Evolutionary conservation across 768 basidiomycete genomes (phyloP), one percentile per base, ranked within the genome.

Genomic region (Pulveroboletus sp.): DNA sequence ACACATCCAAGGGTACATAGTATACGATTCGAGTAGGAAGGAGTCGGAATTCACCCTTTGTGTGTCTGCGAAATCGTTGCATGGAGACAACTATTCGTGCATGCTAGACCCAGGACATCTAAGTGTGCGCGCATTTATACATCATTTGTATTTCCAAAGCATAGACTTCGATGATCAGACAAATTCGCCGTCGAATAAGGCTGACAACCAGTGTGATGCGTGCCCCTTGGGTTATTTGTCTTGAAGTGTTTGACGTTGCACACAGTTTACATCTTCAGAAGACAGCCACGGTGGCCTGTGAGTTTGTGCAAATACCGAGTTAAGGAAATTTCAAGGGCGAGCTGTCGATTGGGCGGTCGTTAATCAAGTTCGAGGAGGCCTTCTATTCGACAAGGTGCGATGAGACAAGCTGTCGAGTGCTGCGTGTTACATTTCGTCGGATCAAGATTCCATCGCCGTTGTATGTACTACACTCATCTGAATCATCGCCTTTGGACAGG

Each of bases 141-240:
- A n/a, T n/a, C n/a, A n/a, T n/a, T n/a, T n/a, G n/a, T n/a, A n/a
- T n/a, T n/a, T n/a, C n/a, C n/a, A n/a, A n/a, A n/a, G n/a, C n/a
- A n/a, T n/a, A n/a, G 6, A 93, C 95, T 48, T 83, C 88, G 13
- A 86, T 89, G 4, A 92, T 95, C 45, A 95, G 73, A 74, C 76
- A 1, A 87, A 87, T 54, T 93, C 93, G 20, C 93, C 93, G 11
- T 73, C 95, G 51, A 96, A 96, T 73, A 95, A 94, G 70, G 91
- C 93, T 11, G 90, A 92, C 60, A 86, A 86, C 45, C 86, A n/a
- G n/a, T n/a, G n/a, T 91, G 51, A 89, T 92, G 61, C 56, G 80
- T 55, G 22, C 5, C 13, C 39, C 3, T 27, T 32, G 4, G 24
- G 47, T 53, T 37, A 51, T 17, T 23, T 40, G 32, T 51, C 34